Percentiles rank a stretch among this genome's conserved stretches.
Evolutionary conservation across 331 rosid species (phyloP).

Genomic region (Pyracantha coccinea): DNA sequence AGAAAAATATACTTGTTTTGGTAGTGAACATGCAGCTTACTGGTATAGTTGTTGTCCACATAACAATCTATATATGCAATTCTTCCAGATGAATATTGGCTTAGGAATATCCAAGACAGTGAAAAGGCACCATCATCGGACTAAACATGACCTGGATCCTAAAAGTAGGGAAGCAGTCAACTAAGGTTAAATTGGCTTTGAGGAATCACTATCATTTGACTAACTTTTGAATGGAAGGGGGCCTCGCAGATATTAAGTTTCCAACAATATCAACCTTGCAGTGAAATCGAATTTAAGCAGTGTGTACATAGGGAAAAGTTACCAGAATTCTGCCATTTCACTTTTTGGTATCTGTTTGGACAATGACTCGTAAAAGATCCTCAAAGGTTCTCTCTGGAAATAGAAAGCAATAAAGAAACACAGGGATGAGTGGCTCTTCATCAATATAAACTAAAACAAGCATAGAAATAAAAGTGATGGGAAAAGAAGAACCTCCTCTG

Average conservation of each 20-base stretch:
- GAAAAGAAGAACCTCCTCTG: slow-evolving; percentile 63
- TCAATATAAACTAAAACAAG: slow-evolving; percentile 2
- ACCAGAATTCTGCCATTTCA: slow-evolving; percentile 95
- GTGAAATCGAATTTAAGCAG: background rate
- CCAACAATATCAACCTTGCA: background rate
- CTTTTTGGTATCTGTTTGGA: slow-evolving; percentile 79
- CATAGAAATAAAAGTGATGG: slow-evolving; percentile 4
- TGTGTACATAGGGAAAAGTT: slow-evolving; percentile 7
- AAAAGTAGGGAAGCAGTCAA: background rate
- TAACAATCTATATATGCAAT: background rate
- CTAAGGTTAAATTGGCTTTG: background rate
- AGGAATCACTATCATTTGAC: background rate
- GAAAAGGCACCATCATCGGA: background rate
- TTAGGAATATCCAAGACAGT: background rate
- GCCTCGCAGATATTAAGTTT: background rate
- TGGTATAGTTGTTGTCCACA: background rate
- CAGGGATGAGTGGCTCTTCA: slow-evolving; percentile 10
- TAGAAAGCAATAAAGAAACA: slow-evolving; percentile 11
- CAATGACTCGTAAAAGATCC: slow-evolving; percentile 74
- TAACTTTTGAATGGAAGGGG: background rate
- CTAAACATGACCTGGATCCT: background rate
- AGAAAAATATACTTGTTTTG: background rate
- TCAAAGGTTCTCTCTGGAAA: slow-evolving; percentile 90
- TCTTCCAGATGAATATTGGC: background rate
- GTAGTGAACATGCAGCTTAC: background rate